A percentile compares a stretch with the other conserved stretches of the same genome.
Evolutionary conservation across 1,139 yeast genomes (phyloP).

Genomic region (Lodderomyces theae): DNA sequence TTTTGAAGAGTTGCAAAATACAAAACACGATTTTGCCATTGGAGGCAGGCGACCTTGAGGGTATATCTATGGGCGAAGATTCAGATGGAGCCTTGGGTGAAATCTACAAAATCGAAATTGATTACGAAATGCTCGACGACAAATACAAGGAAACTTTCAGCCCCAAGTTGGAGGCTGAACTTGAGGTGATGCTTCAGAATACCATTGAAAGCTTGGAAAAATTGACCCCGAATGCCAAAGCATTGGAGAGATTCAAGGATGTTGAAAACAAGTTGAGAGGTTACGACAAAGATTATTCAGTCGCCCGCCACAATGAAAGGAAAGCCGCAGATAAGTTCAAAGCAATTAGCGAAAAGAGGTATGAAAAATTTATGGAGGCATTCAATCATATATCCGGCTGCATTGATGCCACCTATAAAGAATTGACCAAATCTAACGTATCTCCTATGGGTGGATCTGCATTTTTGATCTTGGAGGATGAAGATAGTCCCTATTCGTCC

Average conservation of each 20-base stretch:
- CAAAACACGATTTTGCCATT: constrained; percentile 70
- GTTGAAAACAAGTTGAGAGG: constrained; percentile 60
- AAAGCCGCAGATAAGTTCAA: constrained; percentile 57
- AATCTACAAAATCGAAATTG: constrained; percentile 52
- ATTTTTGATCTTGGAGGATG: constrained; percentile 79
- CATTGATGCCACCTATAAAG: constrained; percentile 83
- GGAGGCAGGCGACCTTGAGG: constrained; percentile 52
- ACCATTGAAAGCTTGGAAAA: constrained; percentile 50
- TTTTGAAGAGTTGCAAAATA: constrained; percentile 72
- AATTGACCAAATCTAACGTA: constrained; percentile 65
- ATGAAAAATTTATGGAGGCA: constrained; percentile 63
- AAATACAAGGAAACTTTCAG: constrained; percentile 39
- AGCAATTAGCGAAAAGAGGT: constrained; percentile 57
- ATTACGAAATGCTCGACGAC: constrained; percentile 50
- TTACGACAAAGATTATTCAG: constrained; percentile 63
- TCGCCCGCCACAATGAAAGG: constrained; percentile 61
- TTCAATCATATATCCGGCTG: constrained; percentile 70
- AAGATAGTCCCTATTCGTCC: constrained; percentile 79
- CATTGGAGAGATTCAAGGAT: constrained; percentile 71
- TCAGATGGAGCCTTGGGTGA: constrained; percentile 37
- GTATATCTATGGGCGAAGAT: constrained; percentile 45
- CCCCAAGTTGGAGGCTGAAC: constrained; percentile 46
- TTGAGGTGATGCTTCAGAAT: constrained; percentile 34
- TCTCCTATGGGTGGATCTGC: constrained; percentile 92
- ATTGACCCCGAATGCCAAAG: constrained; percentile 78